Base-by-base conservation (phyloP, 148 eudicot genomes). In the Cornus suecica region DNA sequence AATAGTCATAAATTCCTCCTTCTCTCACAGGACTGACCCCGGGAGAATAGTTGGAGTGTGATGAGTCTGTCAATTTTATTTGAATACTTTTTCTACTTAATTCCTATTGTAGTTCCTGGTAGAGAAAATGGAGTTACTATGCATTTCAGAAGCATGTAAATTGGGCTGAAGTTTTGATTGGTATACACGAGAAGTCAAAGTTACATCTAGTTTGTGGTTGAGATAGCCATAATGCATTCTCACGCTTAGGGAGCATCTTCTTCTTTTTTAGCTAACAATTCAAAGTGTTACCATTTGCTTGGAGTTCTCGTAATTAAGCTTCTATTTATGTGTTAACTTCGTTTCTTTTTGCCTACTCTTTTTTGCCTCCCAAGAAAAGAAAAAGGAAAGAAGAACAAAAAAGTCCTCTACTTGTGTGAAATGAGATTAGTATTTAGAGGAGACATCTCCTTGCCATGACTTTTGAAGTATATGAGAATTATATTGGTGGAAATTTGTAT, bases 11-110 rank as follows among this genome's bases (percentile, higher is more conserved):
- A 72, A 26, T 61, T 22, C 37, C 13, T 16, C 51, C 9, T 78
- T 52, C 32, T 77, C 65, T 77, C 65, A 71, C 63, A 56, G 68
- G 51, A 70, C 24, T 70, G 48, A 34, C 69, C 24, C 0, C 4
- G 8, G 13, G 54, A 13, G 68, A 20, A 45, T 77, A 42, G 31
- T 58, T 23, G 48, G 48, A 20, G 14, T 7, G 31, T 71, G 3
- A 48, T 11, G 54, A 11, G 54, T 48, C 54, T 15, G 20, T 48
- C 20, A 3, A 4, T 11, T 48, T 48, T 48, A 18, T 48, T 48
- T 48, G 54, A 48, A 48, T 11, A 11, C 2, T 48, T 48, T 22
- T 56, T 72, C 51, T 72, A 42, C 28, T 72, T 65, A 72, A 72
- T 23, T 11, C 23, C 42, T 29, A n/a, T 58, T 32, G 74, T 56